A percentile compares a stretch with the other conserved stretches of the same genome.
Conservation (phyloP, 75 land plant species). For the Adiantum capillusveneris region DNA sequence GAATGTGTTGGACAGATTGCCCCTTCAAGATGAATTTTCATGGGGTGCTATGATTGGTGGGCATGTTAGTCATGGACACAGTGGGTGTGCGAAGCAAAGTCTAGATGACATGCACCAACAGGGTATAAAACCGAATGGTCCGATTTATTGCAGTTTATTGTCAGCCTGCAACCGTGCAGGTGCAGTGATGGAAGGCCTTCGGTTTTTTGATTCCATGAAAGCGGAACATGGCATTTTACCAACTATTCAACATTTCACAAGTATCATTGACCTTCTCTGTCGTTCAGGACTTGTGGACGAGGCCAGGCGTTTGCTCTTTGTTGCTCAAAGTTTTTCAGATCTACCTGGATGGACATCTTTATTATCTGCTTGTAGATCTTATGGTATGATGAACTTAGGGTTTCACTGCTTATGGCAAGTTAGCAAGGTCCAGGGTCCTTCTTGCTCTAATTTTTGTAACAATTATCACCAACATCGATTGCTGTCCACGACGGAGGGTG, state of each 20-base stretch:
- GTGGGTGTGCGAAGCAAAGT: not conserved
- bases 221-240: slow-evolving; percentile 29
- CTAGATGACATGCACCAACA: not conserved
- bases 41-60: slow-evolving; percentile 12
- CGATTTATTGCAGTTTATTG: slow-evolving; percentile 13
- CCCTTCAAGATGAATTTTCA: slow-evolving; percentile 7
- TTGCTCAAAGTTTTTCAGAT: not conserved
- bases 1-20: slow-evolving; percentile 8
- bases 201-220: slow-evolving; percentile 24
- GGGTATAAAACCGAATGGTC: slow-evolving; percentile 9
- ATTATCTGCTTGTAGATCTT: not conserved
- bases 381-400: not conserved
- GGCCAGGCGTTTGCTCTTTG: slow-evolving; percentile 3
- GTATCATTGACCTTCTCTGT: slow-evolving; percentile 31
- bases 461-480: no score
- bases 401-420: no score
- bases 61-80: not conserved
- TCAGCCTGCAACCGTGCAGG: slow-evolving; percentile 43
- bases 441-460: no score
- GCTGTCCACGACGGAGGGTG: no score
- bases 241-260: slow-evolving; percentile 27
- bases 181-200: slow-evolving; percentile 17
- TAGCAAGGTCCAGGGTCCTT: no score
- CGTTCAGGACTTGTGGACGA: slow-evolving; percentile 31
- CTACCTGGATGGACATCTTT: not conserved